These are phyloP conservation scores for Neopestalotiopsis clavispora DNA, from an alignment of 2,329 filamentous ascomycete genomes.

Conservation along the genomic window DNA sequence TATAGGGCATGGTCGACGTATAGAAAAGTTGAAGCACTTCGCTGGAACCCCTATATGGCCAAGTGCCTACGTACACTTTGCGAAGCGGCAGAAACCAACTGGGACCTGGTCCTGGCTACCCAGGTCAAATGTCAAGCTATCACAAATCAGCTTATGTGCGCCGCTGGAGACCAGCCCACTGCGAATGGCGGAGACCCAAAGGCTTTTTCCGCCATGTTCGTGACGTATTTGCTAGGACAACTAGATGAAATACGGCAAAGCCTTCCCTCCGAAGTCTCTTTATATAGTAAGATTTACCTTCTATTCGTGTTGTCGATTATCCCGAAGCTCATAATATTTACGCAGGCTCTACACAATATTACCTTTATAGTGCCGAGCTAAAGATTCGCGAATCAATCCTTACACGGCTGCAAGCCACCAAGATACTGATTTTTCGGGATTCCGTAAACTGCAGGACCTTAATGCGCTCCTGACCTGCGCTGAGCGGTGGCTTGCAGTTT, in stretches of 20 bases:
- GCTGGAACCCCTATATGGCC: slow-evolving; percentile 28
- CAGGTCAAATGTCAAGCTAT: slow-evolving; percentile 32
- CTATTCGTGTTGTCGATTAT: no score
- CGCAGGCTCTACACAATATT: slow-evolving; percentile 25
- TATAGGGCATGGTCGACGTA: slow-evolving; percentile 32
- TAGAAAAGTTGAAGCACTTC: slow-evolving; percentile 28
- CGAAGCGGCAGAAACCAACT: slow-evolving; percentile 21
- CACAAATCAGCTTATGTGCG: slow-evolving; percentile 27
- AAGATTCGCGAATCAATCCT: slow-evolving; percentile 26
- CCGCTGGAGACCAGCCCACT: background rate
- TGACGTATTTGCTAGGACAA: no score
- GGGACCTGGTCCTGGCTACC: slow-evolving; percentile 24
- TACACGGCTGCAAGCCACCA: slow-evolving; percentile 9
- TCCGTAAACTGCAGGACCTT: slow-evolving; percentile 28
- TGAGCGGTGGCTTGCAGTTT: slow-evolving; percentile 25
- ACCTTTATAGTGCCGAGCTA: slow-evolving; percentile 27
- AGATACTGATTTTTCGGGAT: slow-evolving; percentile 5
- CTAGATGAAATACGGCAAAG: no score
- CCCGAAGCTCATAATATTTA: background rate
- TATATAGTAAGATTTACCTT: background rate
- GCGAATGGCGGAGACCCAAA: slow-evolving; percentile 13
- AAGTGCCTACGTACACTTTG: slow-evolving; percentile 24
- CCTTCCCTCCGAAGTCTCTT: background rate
- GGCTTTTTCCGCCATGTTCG: slow-evolving; percentile 15
- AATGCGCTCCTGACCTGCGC: slow-evolving; percentile 22